Evolutionary conservation across 2,329 filamentous ascomycete genomes (phyloP).

Genomic region (Pseudopithomyces chartarum): DNA sequence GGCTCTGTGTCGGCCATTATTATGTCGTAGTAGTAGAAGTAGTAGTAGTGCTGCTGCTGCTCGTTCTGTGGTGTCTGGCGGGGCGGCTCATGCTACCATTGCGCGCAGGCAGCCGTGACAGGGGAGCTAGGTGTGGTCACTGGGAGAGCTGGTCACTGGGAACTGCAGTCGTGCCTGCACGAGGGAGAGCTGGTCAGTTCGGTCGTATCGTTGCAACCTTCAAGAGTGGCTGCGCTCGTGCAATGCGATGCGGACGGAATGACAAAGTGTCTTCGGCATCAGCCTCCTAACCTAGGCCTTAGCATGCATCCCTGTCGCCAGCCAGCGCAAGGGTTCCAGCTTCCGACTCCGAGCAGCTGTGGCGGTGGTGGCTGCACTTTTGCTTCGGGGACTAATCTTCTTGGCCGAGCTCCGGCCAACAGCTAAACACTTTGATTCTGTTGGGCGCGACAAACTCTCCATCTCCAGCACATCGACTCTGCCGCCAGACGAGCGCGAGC

Average conservation of each 20-base stretch:
- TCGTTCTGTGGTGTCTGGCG: conserved; percentile 24
- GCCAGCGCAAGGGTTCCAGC: background rate
- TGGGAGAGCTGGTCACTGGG: too few species aligned
- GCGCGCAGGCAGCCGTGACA: conserved; percentile 21
- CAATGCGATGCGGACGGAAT: conserved; percentile 9
- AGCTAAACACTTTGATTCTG: conserved; percentile 35
- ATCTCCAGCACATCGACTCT: conserved; percentile 15
- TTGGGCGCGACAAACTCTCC: conserved; percentile 35
- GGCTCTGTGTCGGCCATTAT: conserved; percentile 43
- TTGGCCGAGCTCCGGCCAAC: conserved; percentile 17
- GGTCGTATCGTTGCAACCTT: background rate
- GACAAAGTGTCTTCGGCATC: conserved; percentile 35
- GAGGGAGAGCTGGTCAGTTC: conserved; percentile 2
- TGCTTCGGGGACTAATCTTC: conserved; percentile 3
- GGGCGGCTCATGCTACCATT: conserved; percentile 29
- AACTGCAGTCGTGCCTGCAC: conserved; percentile 10
- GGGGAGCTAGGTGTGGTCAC: too few species aligned
- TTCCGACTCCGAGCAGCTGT: conserved; percentile 2
- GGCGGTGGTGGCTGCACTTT: conserved; percentile 7
- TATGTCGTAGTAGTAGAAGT: conserved; percentile 13
- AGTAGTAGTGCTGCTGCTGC: conserved; percentile 15
- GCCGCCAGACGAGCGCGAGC: conserved; percentile 24
- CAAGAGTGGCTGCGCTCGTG: background rate
- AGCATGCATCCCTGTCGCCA: conserved; percentile 23
- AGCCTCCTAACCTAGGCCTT: conserved; percentile 28